Percentiles rank a stretch among this genome's conserved stretches.
phyloP scores from a whole-genome alignment of 768 basidiomycete species.

The Auriscalpium orientale region DNA sequence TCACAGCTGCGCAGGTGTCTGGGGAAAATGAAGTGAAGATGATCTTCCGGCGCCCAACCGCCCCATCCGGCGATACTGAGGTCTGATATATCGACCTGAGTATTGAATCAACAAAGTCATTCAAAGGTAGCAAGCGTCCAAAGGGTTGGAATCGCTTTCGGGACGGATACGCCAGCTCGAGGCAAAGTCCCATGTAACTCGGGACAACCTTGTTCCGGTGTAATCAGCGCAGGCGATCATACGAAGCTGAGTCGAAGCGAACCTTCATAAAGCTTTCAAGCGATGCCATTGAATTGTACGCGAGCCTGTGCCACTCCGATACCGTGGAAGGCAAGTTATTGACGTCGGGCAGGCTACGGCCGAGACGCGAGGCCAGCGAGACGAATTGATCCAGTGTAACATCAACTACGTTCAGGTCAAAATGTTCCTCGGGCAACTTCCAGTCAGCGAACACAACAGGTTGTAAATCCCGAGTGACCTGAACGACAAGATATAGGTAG shows the following conservation, averaged over 20 bases:
- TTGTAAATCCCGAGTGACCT: constrained; percentile 88
- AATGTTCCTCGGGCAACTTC: constrained; percentile 61
- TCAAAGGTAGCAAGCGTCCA: constrained; percentile 58
- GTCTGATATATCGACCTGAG: constrained; percentile 76
- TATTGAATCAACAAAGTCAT: constrained; percentile 78
- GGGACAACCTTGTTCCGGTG: constrained; percentile 42
- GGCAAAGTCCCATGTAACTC: constrained; percentile 58
- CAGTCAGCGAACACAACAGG: constrained; percentile 80
- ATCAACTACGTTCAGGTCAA: constrained; percentile 78
- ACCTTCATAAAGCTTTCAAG: constrained; percentile 4
- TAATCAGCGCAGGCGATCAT: background rate
- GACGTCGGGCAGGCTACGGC: constrained; percentile 32
- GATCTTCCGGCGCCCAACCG: constrained; percentile 61
- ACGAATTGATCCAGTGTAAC: constrained; percentile 79
- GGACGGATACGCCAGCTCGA: constrained; percentile 75
- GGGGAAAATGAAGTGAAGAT: constrained; percentile 92
- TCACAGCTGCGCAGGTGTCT: constrained; percentile 81
- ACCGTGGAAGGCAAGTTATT: constrained; percentile 14
- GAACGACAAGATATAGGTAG: constrained; percentile 79
- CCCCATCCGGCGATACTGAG: constrained; percentile 42
- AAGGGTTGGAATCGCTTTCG: constrained; percentile 36
- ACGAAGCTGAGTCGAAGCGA: background rate
- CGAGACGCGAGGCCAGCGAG: constrained; percentile 46
- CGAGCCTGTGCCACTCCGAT: constrained; percentile 39
- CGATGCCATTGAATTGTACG: background rate